A percentile compares a stretch with the other conserved stretches of the same genome.
These are phyloP conservation scores for Avicennia marina DNA, from an alignment of 257 asterid genomes.

Conservation along the genomic window DNA sequence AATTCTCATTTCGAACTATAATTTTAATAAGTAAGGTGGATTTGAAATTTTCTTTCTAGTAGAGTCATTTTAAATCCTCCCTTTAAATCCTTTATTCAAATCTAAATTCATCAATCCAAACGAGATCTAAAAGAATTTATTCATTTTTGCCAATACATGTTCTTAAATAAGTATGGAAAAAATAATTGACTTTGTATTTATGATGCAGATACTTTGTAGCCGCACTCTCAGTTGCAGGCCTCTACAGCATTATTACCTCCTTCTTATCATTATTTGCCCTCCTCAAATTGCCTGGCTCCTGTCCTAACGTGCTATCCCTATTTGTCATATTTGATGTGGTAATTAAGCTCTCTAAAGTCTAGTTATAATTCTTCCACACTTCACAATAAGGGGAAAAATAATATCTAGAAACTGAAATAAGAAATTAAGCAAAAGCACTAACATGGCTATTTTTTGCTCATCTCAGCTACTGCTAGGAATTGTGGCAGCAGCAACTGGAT, in stretches of 20 bases:
- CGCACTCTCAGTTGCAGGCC: conserved; percentile 37
- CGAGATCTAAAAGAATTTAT: not conserved
- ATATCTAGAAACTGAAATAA: not conserved
- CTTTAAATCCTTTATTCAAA: too few species aligned
- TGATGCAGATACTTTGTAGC: conserved; percentile 46
- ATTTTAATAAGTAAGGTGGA: too few species aligned
- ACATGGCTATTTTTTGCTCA: not conserved
- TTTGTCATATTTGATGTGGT: conserved; percentile 40
- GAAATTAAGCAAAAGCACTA: not conserved
- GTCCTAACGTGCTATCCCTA: conserved; percentile 14
- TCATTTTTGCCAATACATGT: not conserved
- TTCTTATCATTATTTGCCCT: conserved; percentile 30
- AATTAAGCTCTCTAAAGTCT: conserved; percentile 1
- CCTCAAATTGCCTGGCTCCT: conserved; percentile 28
- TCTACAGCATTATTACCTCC: conserved; percentile 34
- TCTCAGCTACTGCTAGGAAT: conserved; percentile 62
- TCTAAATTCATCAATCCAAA: not conserved
- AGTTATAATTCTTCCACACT: not conserved
- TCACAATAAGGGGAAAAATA: too few species aligned
- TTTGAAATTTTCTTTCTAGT: too few species aligned
- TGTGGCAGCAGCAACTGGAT: conserved; percentile 61
- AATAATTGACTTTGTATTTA: not conserved
- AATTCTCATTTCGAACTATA: too few species aligned
- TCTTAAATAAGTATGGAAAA: too few species aligned
- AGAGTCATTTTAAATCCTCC: too few species aligned